Evolutionary conservation across 148 eudicot genomes (phyloP), one percentile per base, ranked within the genome.

Genomic region (Hydrangea macrophylla): DNA sequence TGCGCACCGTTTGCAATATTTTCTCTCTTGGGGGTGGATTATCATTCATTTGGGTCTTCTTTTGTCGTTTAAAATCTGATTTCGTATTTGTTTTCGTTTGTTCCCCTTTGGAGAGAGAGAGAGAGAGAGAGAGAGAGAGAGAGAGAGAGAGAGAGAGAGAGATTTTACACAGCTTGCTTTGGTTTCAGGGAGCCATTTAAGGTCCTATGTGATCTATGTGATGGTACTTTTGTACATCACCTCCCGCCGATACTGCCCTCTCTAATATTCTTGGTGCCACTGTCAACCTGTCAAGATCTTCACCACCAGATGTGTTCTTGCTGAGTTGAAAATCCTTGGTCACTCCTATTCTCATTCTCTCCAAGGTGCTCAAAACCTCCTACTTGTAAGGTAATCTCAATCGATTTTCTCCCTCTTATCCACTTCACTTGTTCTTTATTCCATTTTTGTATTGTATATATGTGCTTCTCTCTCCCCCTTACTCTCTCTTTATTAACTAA

Each of bases 151-250:
- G 77, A 92, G 67, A 68, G 61, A 22, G 89, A 88, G 44, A 79
- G 84, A 56, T 85, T 88, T 58, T 88, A 77, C 79, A 85, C 86
- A 53, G 83, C 98, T 64, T 88, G 97, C 63, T 86, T 72, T 60
- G 97, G 97, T 0, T 94, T 94, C 57, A 70, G 97, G 55, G 89
- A 83, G 57, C 98, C 98, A 35, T 94, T 72, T 74, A 94, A 94
- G 82, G 83, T 94, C 23, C 80, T 94, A 1, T 94, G n/a, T n/a
- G n/a, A n/a, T n/a, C n/a, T n/a, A n/a, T n/a, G 97, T 74, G 96
- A 90, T 63, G 97, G 98, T 7, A 94, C 97, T 50, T 90, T 93
- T 68, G 68, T 94, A 25, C 86, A 90, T 67, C 97, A 94, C 65
- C 86, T 15, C 89, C 97, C 2, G 85, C 81, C 61, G 83, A 93